A percentile compares a stretch with the other conserved stretches of the same genome.
phyloP scores from a whole-genome alignment of 139 green algal genomes.

The Chlorella ohadii region DNA sequence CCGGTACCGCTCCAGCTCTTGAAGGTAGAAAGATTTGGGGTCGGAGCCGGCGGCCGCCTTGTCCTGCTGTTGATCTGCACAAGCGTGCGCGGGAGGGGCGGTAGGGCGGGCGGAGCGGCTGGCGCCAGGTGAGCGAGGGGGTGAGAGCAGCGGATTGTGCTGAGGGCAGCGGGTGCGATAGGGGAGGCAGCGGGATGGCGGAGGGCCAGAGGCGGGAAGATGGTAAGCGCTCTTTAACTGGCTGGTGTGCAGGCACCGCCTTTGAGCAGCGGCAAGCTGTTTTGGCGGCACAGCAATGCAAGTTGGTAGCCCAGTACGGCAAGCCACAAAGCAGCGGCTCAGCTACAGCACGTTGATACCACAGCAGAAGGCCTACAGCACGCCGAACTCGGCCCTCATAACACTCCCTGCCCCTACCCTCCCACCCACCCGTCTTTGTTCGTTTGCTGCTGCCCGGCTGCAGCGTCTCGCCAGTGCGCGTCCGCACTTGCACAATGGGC shows the following conservation, averaged over 20 bases:
- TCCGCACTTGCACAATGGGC: constrained; percentile 41
- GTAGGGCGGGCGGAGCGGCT: neutral
- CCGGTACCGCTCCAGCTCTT: constrained; percentile 60
- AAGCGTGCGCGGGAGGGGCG: neutral
- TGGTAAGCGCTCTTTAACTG: no score
- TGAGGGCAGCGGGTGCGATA: no score
- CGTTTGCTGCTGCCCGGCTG: constrained; percentile 10
- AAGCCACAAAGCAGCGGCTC: no score
- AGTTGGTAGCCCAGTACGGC: no score
- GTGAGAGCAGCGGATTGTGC: neutral
- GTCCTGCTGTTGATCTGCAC: constrained; percentile 13
- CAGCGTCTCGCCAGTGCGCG: constrained; percentile 9
- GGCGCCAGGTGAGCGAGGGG: no score
- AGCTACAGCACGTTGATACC: no score
- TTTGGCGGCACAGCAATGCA: no score
- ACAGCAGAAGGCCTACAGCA: no score
- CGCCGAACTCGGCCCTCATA: neutral
- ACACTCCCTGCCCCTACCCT: neutral
- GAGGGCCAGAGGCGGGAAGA: no score
- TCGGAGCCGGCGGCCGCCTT: neutral
- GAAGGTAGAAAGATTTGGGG: constrained; percentile 45
- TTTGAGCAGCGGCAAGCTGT: no score
- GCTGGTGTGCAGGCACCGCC: no score
- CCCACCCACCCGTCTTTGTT: constrained; percentile 54
- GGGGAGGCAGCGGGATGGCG: no score